Evolutionary conservation across 208 protist species (phyloP).

Genomic region (Trypanosoma theileri): DNA sequence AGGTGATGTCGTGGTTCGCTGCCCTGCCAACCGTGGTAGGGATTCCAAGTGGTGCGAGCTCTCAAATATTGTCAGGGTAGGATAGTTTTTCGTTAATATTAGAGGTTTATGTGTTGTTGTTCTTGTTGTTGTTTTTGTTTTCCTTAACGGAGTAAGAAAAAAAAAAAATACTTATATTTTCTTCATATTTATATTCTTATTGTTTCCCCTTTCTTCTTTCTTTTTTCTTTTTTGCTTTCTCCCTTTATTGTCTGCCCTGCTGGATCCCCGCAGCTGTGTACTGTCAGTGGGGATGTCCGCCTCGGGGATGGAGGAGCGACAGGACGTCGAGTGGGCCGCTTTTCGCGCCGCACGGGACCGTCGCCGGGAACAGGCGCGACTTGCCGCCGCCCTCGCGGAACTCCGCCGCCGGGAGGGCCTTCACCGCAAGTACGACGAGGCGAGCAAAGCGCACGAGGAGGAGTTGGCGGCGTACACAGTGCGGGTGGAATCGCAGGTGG

Average conservation of each 20-base stretch:
- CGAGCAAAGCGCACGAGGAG: constrained; percentile 40
- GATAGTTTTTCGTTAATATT: neutral
- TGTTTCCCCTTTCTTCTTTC: too few species aligned
- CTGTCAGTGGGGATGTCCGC: too few species aligned
- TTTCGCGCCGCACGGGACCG: constrained; percentile 45
- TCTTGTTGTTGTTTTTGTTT: too few species aligned
- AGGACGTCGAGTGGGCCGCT: constrained; percentile 49
- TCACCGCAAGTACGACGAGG: constrained; percentile 33
- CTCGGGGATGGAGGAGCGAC: constrained; percentile 39
- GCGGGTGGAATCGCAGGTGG: constrained; percentile 25
- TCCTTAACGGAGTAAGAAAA: too few species aligned
- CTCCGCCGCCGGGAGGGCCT: constrained; percentile 27
- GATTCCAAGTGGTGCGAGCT: neutral
- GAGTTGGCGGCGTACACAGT: constrained; percentile 37
- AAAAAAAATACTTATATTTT: too few species aligned
- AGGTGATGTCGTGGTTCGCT: neutral
- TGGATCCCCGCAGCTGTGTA: too few species aligned
- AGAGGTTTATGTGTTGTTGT: constrained; percentile 3
- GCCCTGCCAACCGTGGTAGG: neutral
- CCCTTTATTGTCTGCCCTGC: too few species aligned
- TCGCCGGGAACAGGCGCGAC: constrained; percentile 20
- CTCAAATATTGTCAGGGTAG: neutral
- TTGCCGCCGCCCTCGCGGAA: constrained; percentile 14
- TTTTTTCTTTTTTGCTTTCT: too few species aligned
- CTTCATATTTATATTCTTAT: neutral